These are phyloP conservation scores for Teratosphaeria gauchensis DNA, from an alignment of 2,329 filamentous ascomycete genomes.

Conservation along the genomic window DNA sequence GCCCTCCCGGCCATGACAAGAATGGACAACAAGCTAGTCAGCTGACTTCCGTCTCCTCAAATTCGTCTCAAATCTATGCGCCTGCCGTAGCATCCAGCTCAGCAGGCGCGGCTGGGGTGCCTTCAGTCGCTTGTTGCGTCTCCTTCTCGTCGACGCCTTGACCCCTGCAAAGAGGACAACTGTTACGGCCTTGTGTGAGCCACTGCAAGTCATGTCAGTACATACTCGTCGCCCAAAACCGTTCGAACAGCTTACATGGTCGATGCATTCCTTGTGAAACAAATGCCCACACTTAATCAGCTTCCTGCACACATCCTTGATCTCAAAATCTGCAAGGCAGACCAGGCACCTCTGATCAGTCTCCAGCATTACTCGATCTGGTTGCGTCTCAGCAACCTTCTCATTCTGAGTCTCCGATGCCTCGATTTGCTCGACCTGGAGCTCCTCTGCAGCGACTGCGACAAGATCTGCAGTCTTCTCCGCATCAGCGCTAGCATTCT, in stretches of 20 bases:
- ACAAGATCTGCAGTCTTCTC: slow-evolving; percentile 21
- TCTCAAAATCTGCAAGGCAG: slow-evolving; percentile 57
- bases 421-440: background rate
- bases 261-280: slow-evolving; percentile 61
- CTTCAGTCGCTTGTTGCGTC: slow-evolving; percentile 1
- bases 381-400: background rate
- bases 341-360: slow-evolving; percentile 51
- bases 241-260: slow-evolving; percentile 44
- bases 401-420: background rate
- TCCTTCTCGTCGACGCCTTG: slow-evolving; percentile 47
- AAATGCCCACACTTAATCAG: slow-evolving; percentile 55
- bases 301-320: slow-evolving; percentile 50
- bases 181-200: slow-evolving; percentile 58
- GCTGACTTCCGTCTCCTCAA: background rate
- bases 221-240: slow-evolving; percentile 6
- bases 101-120: slow-evolving; percentile 3
- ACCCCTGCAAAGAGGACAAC: slow-evolving; percentile 52
- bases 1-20: background rate
- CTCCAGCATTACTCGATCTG: slow-evolving; percentile 23
- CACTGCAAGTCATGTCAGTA: slow-evolving; percentile 32
- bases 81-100: slow-evolving; percentile 4
- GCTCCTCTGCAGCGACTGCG: slow-evolving; percentile 21
- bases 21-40: background rate
- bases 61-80: background rate
- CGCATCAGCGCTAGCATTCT: slow-evolving; percentile 15